These are phyloP conservation scores for Citrus cavaleriei DNA, from an alignment of 345 rosid species.

Conservation along the genomic window DNA sequence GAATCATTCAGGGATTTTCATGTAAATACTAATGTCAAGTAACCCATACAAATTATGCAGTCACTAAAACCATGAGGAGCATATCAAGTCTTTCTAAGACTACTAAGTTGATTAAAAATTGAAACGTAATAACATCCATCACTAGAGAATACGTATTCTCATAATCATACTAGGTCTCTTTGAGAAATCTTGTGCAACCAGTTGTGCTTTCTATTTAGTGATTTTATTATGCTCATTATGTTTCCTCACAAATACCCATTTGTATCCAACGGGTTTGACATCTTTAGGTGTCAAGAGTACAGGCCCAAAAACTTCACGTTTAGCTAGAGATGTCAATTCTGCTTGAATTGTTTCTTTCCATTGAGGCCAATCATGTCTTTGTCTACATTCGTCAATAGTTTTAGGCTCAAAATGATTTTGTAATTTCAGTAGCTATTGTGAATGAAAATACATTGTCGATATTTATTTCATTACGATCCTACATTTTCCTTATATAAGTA, in stretches of 20 bases:
- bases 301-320: background rate
- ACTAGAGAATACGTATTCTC: background rate
- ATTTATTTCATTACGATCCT: background rate
- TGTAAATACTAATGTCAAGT: too few species aligned
- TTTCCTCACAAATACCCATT: background rate
- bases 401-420: too few species aligned
- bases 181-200: background rate
- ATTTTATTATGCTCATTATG: background rate
- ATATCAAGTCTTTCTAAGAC: too few species aligned
- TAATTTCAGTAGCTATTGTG: too few species aligned
- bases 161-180: background rate
- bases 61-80: too few species aligned
- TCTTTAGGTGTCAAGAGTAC: background rate
- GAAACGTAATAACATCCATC: background rate
- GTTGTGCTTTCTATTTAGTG: background rate
- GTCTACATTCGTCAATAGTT: too few species aligned
- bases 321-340: background rate
- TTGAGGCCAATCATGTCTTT: background rate
- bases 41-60: too few species aligned
- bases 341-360: background rate
- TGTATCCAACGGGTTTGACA: background rate
- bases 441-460: background rate
- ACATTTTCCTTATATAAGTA: background rate
- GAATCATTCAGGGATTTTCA: too few species aligned
- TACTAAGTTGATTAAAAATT: too few species aligned